Percentiles rank a stretch among this genome's conserved stretches.
phyloP scores from a whole-genome alignment of 768 basidiomycete species.

The Podaxis pistillaris region DNA sequence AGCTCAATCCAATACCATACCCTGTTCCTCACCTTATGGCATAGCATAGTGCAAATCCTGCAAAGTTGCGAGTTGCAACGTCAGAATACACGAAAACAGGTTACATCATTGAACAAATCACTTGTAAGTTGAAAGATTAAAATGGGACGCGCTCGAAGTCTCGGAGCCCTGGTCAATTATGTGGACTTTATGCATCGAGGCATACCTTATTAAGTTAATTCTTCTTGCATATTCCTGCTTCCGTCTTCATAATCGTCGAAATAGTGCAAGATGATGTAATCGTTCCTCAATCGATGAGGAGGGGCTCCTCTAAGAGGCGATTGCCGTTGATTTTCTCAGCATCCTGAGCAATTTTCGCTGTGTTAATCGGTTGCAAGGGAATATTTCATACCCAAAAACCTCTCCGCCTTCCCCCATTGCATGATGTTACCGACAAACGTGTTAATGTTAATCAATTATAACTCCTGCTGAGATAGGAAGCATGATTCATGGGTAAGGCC shows the following conservation, averaged over 20 bases:
- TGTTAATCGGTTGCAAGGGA: neutral
- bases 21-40: no score
- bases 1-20: no score
- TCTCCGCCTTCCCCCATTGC: neutral
- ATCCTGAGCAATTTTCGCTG: neutral
- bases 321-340: neutral
- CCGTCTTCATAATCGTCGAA: no score
- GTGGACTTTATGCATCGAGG: no score
- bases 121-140: neutral
- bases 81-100: neutral
- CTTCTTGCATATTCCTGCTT: no score
- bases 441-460: no score
- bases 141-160: neutral
- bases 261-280: neutral
- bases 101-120: neutral
- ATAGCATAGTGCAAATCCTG: no score
- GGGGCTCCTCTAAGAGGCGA: neutral
- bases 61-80: no score
- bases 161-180: neutral
- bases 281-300: neutral
- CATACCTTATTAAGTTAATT: no score
- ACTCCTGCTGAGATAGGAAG: no score
- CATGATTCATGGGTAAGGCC: neutral
- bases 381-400: neutral
- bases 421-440: no score